phyloP scores from a whole-genome alignment of 2,329 filamentous ascomycete genomes.

The Alternaria ventricosa region DNA sequence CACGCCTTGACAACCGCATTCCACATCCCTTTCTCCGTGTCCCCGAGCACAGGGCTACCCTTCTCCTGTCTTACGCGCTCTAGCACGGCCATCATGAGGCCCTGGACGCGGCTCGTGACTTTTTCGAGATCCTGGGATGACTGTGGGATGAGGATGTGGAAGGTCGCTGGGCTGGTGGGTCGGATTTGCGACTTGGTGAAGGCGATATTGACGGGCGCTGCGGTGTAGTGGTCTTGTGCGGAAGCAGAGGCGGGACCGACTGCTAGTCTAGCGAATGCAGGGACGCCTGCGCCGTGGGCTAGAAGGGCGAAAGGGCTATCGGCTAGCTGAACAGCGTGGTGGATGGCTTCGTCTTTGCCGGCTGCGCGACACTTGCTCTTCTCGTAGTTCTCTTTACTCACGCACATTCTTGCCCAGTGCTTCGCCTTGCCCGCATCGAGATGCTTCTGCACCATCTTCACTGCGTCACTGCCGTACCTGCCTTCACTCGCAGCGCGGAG shows the following conservation, averaged over 20 bases:
- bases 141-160: conserved; percentile 32
- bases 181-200: conserved; percentile 23
- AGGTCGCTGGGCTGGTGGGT: conserved; percentile 16
- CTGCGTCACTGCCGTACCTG: conserved; percentile 25
- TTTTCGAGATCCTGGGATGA: conserved; percentile 18
- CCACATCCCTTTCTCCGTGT: conserved; percentile 31
- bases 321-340: conserved; percentile 34
- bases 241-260: conserved; percentile 30
- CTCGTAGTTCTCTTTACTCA: conserved; percentile 28
- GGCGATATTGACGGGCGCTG: conserved; percentile 30
- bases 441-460: conserved; percentile 31
- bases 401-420: conserved; percentile 32
- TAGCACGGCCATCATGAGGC: conserved; percentile 42
- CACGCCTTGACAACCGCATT: conserved; percentile 29
- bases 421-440: conserved; percentile 26
- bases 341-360: conserved; percentile 26
- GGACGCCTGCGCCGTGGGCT: conserved; percentile 9
- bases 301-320: conserved; percentile 34
- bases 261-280: conserved; percentile 34
- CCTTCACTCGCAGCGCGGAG: conserved; percentile 30
- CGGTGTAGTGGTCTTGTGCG: conserved; percentile 20
- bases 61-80: conserved; percentile 32
- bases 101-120: conserved; percentile 33
- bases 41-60: conserved; percentile 23
- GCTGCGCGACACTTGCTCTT: conserved; percentile 28